Evolutionary conservation across 257 asterid genomes (phyloP), one percentile per base, ranked within the genome.

Genomic region (Solanum rostratum): DNA sequence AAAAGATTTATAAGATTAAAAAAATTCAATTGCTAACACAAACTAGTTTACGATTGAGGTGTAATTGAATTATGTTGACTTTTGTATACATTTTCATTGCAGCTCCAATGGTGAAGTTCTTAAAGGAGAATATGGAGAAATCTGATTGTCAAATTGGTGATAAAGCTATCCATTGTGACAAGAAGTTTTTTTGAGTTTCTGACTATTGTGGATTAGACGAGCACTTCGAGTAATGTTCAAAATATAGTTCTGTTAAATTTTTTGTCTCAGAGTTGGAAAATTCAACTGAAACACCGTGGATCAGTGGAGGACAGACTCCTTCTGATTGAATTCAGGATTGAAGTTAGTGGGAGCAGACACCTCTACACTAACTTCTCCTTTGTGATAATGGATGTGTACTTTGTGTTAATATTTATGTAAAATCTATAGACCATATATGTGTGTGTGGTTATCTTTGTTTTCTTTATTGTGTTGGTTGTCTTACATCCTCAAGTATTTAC

Each of bases 41-140:
- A 33, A 33, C 37, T 33, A 33, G 5, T 59, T 2, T 19, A 52
- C 41, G 7, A 14, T n/a, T 79, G 68, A 33, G 0, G 1, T 27
- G 70, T 62, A 39, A 12, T 24, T 24, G 39, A 62, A 12, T 68
- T 6, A 7, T 18, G 46, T 37, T 2, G 27, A 20, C 22, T 69
- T 6, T 19, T 39, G 20, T 69, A 1, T 15, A 33, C 5, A 33
- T 39, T 39, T 68, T 15, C 27, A 1, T 86, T 86, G 86, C 92
- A 93, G 97, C 86, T 84, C 99, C 97, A 11, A 91, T 65, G 92
- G 98, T 94, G 86, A 92, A 88, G 82, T 90, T 94, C 83, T 88
- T 95, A 63, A 92, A 53, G 90, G 97, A 94, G 86, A 90, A 93
- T 43, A 63, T 95, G 83, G 93, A 93, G 90, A 92, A 92, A 90